Base-by-base conservation (phyloP, 305 asterid genomes). In the Fraxinus albicans region DNA sequence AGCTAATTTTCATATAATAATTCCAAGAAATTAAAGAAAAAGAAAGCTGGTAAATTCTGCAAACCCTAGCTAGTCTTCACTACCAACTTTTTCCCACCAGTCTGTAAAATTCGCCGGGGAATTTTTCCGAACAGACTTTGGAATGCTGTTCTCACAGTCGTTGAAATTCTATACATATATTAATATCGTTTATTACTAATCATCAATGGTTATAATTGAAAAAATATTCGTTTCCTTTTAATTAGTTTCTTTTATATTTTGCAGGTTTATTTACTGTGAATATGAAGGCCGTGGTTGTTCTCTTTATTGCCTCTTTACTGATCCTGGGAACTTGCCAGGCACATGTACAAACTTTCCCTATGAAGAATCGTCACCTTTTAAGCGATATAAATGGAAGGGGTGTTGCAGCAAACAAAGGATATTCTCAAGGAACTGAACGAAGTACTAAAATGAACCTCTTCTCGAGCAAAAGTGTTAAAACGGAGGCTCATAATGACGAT, bases 331-430 rank as follows among this genome's bases (percentile, higher is more conserved):
- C 63, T 53, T 13, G 0, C 63, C 63, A 53, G 63, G 58, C 77
- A 35, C 73, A 44, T 63, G 83, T 60, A 6, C 70, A 73, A 29
- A 47, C 79, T 2, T 23, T 35, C 10, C 29, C 27, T n/a, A 13
- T 74, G 58, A 83, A 72, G 27, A 36, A 58, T 79, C 86, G 86
- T 12, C 86, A 65, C 10, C 27, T 79, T 73, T 78, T 83, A 17
- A 63, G 70, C 12, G 79, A 69, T 35, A 4, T 34, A 53, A 53
- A 15, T 12, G 44, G 53, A 35, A 31, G 7, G 38, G 63, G 63
- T 1, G 53, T 12, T 42, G 53, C 15, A 42, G 53, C 4, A 42
- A 42, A 42, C 53, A 42, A 42, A 3, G 53, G 17, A 42, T 10
- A 10, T 42, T 42, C 53, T 42, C 53, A 42, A 42, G 17, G 17